Base-by-base conservation (phyloP, 73 alveolate genomes). In the Symbiodinium pilosum region DNA sequence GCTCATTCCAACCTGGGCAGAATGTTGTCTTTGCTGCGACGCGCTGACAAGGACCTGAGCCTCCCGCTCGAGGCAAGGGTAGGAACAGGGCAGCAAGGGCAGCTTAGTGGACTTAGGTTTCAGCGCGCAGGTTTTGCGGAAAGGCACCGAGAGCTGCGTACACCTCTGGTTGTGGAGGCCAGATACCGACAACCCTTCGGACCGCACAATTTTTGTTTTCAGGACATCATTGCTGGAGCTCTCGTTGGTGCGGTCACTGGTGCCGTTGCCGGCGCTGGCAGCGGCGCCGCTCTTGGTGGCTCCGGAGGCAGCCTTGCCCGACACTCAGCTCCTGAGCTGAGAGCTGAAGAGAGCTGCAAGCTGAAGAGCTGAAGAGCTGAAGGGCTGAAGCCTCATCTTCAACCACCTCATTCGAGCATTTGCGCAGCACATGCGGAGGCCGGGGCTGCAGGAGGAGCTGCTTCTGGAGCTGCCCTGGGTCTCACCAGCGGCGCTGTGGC, bases 171-270 rank as follows among this genome's bases (percentile, higher is more conserved):
- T 39, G 97, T 91, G 16, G 97, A 91, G 97, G 97, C 68, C 83
- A 8, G 56, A 8, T 51, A 24, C 4, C 1, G 26, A 20, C n/a
- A 30, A 51, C 7, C 28, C 56, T 38, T 21, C 32, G 16, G 44
- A 75, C 9, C 36, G 88, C 54, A 6, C 32, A 11, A 14, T 14
- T 14, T 14, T n/a, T 0, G 85, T 43, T 24, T 32, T 30, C 54
- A 91, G 97, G 97, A 91, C 89, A 91, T 91, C 97, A 91, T 91
- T 8, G 97, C 97, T 43, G 97, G 97, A 42, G 97, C 97, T 21
- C 81, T 91, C 14, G 97, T 91, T 14, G 97, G 97, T n/a, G 97
- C 97, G 18, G 97, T 91, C 83, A 91, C 97, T 28, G 97, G 97
- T 9, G 97, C 97, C 24, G 97, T 71, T 18, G 97, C 97, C 1